These are phyloP conservation scores for Eucalyptus cloeziana DNA, from an alignment of 345 rosid genomes.

Conservation along the genomic window DNA sequence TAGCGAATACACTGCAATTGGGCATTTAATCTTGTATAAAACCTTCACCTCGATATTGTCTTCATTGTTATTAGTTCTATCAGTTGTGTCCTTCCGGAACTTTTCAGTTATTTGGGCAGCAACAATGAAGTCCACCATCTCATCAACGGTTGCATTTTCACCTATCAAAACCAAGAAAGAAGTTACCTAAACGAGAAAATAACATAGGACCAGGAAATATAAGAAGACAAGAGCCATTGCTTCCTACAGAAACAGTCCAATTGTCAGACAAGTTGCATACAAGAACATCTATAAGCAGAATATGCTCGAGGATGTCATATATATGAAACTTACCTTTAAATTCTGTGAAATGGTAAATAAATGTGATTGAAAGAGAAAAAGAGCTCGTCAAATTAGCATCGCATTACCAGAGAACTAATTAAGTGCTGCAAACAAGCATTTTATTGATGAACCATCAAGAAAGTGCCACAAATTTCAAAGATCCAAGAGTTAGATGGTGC, in stretches of 20 bases:
- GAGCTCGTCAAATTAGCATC: background rate
- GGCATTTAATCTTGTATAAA: background rate
- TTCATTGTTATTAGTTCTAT: constrained; percentile 9
- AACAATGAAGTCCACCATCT: constrained; percentile 68
- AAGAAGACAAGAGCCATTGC: background rate
- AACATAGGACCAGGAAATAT: background rate
- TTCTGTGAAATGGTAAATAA: background rate
- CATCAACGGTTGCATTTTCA: constrained; percentile 40
- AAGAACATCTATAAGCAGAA: background rate
- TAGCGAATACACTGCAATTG: background rate
- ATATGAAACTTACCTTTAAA: background rate
- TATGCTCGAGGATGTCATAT: background rate
- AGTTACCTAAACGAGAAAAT: background rate
- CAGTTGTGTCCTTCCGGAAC: constrained; percentile 26
- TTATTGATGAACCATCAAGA: background rate
- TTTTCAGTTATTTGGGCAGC: constrained; percentile 75
- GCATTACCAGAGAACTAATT: background rate
- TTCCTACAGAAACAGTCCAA: background rate
- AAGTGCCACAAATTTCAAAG: background rate
- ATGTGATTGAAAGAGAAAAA: background rate
- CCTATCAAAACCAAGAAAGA: constrained; percentile 21
- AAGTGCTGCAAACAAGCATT: background rate
- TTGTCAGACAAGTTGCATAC: background rate
- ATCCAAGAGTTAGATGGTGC: background rate
- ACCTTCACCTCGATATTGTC: constrained; percentile 30